phyloP scores from a whole-genome alignment of 2,329 filamentous ascomycete genomes.

The Apiospora kogelbergensis region DNA sequence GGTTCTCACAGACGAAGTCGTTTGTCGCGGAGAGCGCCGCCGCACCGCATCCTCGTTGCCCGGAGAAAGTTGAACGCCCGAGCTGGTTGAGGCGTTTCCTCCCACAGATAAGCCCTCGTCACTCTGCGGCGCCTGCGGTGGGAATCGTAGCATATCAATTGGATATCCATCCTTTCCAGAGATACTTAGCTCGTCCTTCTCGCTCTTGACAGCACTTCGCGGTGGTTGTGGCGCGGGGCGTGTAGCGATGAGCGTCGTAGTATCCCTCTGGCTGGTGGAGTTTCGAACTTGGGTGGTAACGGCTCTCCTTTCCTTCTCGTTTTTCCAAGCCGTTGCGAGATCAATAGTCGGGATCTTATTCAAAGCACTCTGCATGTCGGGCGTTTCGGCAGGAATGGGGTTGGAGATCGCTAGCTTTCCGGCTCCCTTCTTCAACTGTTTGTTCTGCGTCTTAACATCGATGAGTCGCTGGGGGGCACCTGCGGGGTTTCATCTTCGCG shows the following conservation, averaged over 20 bases:
- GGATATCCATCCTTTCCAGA: slow-evolving; percentile 10
- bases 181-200: not conserved
- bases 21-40: slow-evolving; percentile 50
- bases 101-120: slow-evolving; percentile 28
- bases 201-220: not conserved
- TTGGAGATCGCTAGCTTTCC: slow-evolving; percentile 49
- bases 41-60: slow-evolving; percentile 46
- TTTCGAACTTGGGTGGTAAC: slow-evolving; percentile 19
- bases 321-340: slow-evolving; percentile 46
- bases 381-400: slow-evolving; percentile 40
- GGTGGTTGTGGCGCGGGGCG: slow-evolving; percentile 35
- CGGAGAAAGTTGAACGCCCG: slow-evolving; percentile 48
- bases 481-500: slow-evolving; percentile 3
- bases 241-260: slow-evolving; percentile 33
- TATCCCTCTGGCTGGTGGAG: slow-evolving; percentile 20
- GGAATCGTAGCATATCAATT: not conserved
- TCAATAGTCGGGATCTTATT: slow-evolving; percentile 43
- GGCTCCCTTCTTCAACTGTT: slow-evolving; percentile 18
- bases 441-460: slow-evolving; percentile 15
- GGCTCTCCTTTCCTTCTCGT: slow-evolving; percentile 45
- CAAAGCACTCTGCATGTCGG: slow-evolving; percentile 25
- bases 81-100: slow-evolving; percentile 42
- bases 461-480: slow-evolving; percentile 1
- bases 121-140: not conserved
- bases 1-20: slow-evolving; percentile 18